Evolutionary conservation across 768 basidiomycete species (phyloP).

Genomic region (Daedaleopsis sinensis): DNA sequence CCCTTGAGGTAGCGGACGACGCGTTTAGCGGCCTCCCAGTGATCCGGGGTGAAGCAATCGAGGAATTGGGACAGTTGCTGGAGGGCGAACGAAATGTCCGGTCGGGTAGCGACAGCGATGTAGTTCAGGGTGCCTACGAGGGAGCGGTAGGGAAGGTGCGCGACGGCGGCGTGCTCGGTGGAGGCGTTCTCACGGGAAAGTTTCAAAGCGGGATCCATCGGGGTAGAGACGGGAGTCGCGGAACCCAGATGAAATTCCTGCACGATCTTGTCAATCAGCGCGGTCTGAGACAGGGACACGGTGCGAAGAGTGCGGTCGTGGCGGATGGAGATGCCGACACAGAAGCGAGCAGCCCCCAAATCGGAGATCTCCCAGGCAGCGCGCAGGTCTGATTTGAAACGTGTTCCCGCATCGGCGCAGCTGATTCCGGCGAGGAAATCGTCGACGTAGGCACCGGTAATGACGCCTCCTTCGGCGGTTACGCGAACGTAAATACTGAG

Average conservation of each 20-base stretch:
- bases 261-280: conserved; percentile 21
- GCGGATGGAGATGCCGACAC: conserved; percentile 41
- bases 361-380: conserved; percentile 37
- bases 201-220: conserved; percentile 12
- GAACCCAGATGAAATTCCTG: conserved; percentile 17
- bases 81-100: conserved; percentile 23
- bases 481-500: conserved; percentile 17
- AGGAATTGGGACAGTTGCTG: conserved; percentile 22
- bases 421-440: conserved; percentile 17
- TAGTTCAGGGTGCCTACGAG: conserved; percentile 32
- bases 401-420: too few species aligned
- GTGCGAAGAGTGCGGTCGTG: conserved; percentile 26
- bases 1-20: conserved; percentile 29
- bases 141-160: conserved; percentile 29
- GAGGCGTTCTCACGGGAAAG: not conserved
- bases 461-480: conserved; percentile 1
- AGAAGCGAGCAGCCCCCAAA: conserved; percentile 33
- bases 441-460: conserved; percentile 28
- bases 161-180: too few species aligned
- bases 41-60: conserved; percentile 9
- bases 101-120: conserved; percentile 23
- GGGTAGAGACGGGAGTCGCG: conserved; percentile 14
- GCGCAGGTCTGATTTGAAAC: conserved; percentile 35
- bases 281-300: conserved; percentile 24
- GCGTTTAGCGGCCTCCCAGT: conserved; percentile 29